A percentile compares a stretch with the other conserved stretches of the same genome.
Evolutionary conservation across 2,329 filamentous ascomycete genomes (phyloP).

Genomic region (Fusarium transvaalense): DNA sequence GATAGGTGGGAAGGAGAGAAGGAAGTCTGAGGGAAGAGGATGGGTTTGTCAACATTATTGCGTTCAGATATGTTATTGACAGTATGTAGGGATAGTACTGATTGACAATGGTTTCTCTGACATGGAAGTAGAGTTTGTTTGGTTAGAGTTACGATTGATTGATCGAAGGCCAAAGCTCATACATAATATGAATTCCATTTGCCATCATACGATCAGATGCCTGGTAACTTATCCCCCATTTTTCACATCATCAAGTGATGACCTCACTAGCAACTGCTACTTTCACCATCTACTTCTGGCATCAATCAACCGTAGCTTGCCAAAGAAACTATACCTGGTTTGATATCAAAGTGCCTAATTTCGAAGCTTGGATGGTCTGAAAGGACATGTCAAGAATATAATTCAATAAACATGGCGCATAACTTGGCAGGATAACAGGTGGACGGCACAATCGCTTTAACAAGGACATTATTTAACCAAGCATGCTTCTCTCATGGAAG

Average conservation of each 20-base stretch:
- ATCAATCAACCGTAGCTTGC: background rate
- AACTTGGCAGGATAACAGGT: background rate
- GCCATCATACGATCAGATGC: slow-evolving; percentile 31
- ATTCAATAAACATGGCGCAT: background rate
- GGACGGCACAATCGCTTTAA: slow-evolving; percentile 22
- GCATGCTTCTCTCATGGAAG: slow-evolving; percentile 41
- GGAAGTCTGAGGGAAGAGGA: slow-evolving; percentile 18
- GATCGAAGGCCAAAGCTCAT: background rate
- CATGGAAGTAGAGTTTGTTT: background rate
- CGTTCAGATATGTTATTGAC: background rate
- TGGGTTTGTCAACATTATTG: slow-evolving; percentile 29
- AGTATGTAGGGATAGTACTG: background rate
- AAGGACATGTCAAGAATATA: background rate
- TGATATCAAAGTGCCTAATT: background rate
- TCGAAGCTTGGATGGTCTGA: background rate
- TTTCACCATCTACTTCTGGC: background rate
- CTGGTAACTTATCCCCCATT: slow-evolving; percentile 4
- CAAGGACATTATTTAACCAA: slow-evolving; percentile 42
- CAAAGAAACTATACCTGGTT: background rate
- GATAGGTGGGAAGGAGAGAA: slow-evolving; percentile 21
- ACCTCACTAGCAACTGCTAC: background rate
- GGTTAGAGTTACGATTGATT: slow-evolving; percentile 4
- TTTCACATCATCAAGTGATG: slow-evolving; percentile 11
- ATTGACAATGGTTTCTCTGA: background rate
- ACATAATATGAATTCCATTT: slow-evolving; percentile 1